Percentiles rank a stretch among this genome's conserved stretches.
phyloP scores from a whole-genome alignment of 2,329 filamentous ascomycete species.

The Chalaropsis thielavioides region DNA sequence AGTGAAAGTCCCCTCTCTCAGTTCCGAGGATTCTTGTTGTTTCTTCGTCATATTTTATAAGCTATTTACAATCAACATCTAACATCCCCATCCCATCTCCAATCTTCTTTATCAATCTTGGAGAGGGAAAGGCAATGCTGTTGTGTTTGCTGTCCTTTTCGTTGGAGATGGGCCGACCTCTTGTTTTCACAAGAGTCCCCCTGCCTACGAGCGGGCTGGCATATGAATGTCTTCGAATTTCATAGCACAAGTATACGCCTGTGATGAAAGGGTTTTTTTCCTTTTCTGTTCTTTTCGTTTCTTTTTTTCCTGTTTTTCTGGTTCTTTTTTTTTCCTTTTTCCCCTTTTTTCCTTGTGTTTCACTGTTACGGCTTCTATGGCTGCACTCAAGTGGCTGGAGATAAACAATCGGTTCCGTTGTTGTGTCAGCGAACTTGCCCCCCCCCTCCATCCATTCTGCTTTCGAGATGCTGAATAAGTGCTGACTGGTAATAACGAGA shows the following conservation, averaged over 20 bases:
- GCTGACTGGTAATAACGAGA: neutral
- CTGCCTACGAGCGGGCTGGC: neutral
- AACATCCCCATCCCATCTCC: neutral
- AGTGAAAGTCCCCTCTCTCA: neutral
- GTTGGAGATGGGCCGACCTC: neutral
- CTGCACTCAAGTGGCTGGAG: neutral
- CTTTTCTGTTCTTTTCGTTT: no score
- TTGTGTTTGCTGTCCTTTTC: neutral
- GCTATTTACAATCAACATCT: neutral
- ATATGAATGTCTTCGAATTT: neutral
- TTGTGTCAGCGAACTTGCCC: neutral
- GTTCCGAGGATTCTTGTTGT: neutral
- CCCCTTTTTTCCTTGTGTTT: neutral
- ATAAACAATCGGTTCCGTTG: neutral
- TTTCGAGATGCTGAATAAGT: conserved; percentile 14
- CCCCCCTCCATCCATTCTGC: neutral
- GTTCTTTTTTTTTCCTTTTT: neutral
- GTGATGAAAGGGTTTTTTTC: neutral
- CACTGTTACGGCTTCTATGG: no score
- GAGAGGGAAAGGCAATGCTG: neutral
- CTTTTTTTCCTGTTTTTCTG: no score
- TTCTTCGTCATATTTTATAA: neutral
- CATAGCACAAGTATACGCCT: neutral
- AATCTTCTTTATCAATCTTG: neutral
- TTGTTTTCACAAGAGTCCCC: neutral